phyloP scores from a whole-genome alignment of 805 yeast species.

The Ogataea philodendri region DNA sequence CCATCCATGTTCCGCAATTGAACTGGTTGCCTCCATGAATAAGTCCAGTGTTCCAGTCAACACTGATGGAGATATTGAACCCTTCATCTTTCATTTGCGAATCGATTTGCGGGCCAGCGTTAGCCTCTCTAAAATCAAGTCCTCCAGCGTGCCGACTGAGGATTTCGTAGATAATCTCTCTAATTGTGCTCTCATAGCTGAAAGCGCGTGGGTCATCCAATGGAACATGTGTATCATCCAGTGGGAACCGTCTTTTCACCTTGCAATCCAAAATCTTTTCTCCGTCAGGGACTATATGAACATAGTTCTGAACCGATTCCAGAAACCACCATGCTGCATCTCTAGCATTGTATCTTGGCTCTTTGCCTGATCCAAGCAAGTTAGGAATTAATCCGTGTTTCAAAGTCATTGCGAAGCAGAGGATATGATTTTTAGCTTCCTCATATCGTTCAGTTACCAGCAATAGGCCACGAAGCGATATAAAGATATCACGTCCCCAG shows the following conservation, averaged over 20 bases:
- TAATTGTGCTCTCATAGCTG: constrained; percentile 62
- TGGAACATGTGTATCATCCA: constrained; percentile 76
- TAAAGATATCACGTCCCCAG: constrained; percentile 97
- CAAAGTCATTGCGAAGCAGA: constrained; percentile 84
- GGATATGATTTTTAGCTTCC: constrained; percentile 76
- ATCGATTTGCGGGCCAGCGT: constrained; percentile 87
- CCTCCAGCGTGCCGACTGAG: constrained; percentile 87
- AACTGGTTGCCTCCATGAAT: constrained; percentile 87
- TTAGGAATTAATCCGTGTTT: constrained; percentile 96
- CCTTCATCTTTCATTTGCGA: constrained; percentile 93
- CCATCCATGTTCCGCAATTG: constrained; percentile 99
- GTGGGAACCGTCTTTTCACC: constrained; percentile 75
- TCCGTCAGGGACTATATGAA: constrained; percentile 67
- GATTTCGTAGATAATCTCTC: constrained; percentile 80
- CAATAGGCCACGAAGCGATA: constrained; percentile 78
- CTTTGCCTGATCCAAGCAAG: constrained; percentile 85
- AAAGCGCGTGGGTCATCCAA: constrained; percentile 74
- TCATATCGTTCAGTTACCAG: constrained; percentile 74
- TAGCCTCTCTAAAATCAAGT: constrained; percentile 85
- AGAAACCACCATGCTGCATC: constrained; percentile 96
- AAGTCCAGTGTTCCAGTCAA: constrained; percentile 89
- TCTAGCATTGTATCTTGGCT: constrained; percentile 93
- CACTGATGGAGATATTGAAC: constrained; percentile 73
- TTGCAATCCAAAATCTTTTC: constrained; percentile 60
- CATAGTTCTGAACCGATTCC: constrained; percentile 85